Evolutionary conservation across 1,284 basidiomycete genomes (phyloP).

Genomic region (Gymnopus androsaceus): DNA sequence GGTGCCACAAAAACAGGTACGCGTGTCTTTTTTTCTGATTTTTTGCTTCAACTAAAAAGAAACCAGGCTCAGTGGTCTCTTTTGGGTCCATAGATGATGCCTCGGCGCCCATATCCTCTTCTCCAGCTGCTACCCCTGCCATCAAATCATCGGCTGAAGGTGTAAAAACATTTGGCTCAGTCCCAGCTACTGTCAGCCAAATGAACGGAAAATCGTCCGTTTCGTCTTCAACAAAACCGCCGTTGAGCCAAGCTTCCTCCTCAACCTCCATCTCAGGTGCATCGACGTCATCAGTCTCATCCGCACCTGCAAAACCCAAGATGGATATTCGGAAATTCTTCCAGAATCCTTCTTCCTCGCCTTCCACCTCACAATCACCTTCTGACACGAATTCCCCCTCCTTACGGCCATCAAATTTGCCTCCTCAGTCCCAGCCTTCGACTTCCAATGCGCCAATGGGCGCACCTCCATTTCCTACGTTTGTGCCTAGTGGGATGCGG

Average conservation of each 20-base stretch:
- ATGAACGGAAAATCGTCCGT: constrained; percentile 59
- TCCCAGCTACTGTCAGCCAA: constrained; percentile 54
- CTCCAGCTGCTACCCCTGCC: constrained; percentile 63
- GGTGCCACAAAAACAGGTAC: constrained; percentile 66
- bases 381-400: constrained; percentile 43
- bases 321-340: constrained; percentile 72
- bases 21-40: constrained; percentile 24
- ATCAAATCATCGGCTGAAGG: constrained; percentile 59
- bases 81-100: constrained; percentile 86
- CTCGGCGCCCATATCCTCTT: constrained; percentile 67
- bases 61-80: constrained; percentile 62
- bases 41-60: constrained; percentile 14
- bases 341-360: constrained; percentile 52
- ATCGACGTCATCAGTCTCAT: constrained; percentile 34
- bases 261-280: constrained; percentile 34
- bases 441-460: constrained; percentile 47
- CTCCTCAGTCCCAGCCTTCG: constrained; percentile 35
- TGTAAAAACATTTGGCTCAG: constrained; percentile 79
- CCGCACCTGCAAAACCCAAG: constrained; percentile 31
- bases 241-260: constrained; percentile 35
- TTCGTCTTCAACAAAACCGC: constrained; percentile 33
- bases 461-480: constrained; percentile 45
- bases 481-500: constrained; percentile 40
- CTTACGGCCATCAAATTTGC: constrained; percentile 47
- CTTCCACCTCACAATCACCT: constrained; percentile 33